Evolutionary conservation across 805 yeast species (phyloP).

Genomic region (Kuraishia hungarica): DNA sequence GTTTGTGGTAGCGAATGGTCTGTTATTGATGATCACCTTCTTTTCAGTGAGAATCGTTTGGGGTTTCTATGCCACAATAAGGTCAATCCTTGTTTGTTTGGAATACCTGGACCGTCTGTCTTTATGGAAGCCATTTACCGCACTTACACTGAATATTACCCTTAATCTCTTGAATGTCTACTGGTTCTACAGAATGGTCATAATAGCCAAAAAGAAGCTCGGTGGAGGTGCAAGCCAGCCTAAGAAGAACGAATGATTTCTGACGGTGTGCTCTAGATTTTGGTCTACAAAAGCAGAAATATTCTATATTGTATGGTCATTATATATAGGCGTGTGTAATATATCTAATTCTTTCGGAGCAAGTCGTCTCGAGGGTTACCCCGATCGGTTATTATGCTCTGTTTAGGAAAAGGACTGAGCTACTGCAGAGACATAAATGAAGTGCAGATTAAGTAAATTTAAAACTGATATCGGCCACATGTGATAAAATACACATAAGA

Average conservation of each 20-base stretch:
- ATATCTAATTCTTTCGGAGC: too few relatives aligned
- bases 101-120: conserved; percentile 34
- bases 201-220: conserved; percentile 52
- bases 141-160: conserved; percentile 49
- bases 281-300: too few relatives aligned
- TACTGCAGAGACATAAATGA: too few relatives aligned
- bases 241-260: neutral
- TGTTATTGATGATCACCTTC: conserved; percentile 58
- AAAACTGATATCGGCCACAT: too few relatives aligned
- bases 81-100: conserved; percentile 36
- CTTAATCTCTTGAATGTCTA: conserved; percentile 63
- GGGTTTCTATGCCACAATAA: conserved; percentile 76
- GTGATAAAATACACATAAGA: too few relatives aligned
- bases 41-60: conserved; percentile 74
- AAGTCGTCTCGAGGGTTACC: too few relatives aligned
- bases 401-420: neutral
- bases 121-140: conserved; percentile 33
- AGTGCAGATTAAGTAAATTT: too few relatives aligned
- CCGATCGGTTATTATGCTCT: neutral
- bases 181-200: conserved; percentile 88
- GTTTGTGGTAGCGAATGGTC: conserved; percentile 59
- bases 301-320: too few relatives aligned
- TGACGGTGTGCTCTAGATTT: too few relatives aligned
- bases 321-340: too few relatives aligned
- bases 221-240: neutral